phyloP scores from a whole-genome alignment of 148 eudicot genomes.

The Fagopyrum homotropicum region DNA sequence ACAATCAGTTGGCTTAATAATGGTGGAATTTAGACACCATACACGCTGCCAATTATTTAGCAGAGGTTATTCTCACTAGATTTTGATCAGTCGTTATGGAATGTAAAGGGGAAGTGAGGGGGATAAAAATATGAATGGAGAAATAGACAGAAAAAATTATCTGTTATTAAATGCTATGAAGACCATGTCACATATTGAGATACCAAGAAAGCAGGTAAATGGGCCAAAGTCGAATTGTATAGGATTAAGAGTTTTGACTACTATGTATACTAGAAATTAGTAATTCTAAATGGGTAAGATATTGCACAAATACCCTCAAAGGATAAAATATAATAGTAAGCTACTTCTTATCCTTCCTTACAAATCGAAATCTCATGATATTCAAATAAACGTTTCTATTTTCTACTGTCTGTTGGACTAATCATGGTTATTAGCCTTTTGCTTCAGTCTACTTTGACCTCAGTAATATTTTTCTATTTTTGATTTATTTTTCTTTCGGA shows the following conservation, averaged over 20 bases:
- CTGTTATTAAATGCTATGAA: too few relatives aligned
- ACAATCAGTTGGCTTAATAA: neutral
- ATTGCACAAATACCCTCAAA: neutral
- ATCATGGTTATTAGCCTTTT: neutral
- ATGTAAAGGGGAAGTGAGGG: too few relatives aligned
- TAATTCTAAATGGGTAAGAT: neutral
- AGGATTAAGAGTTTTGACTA: neutral
- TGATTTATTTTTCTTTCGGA: neutral
- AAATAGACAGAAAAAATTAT: too few relatives aligned
- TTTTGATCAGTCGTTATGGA: neutral
- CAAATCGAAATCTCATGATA: neutral
- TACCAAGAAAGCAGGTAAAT: neutral
- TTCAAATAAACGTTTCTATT: neutral
- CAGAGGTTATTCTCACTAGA: neutral
- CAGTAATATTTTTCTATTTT: neutral
- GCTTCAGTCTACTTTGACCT: neutral
- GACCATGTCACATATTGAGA: neutral
- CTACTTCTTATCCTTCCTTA: neutral
- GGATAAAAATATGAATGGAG: too few relatives aligned
- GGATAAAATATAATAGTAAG: neutral
- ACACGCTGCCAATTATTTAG: neutral
- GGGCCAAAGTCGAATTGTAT: neutral
- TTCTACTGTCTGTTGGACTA: neutral
- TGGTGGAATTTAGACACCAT: neutral
- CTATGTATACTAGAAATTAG: neutral